Base-by-base conservation (phyloP, 345 rosid genomes). In the Raphanus sativus region DNA sequence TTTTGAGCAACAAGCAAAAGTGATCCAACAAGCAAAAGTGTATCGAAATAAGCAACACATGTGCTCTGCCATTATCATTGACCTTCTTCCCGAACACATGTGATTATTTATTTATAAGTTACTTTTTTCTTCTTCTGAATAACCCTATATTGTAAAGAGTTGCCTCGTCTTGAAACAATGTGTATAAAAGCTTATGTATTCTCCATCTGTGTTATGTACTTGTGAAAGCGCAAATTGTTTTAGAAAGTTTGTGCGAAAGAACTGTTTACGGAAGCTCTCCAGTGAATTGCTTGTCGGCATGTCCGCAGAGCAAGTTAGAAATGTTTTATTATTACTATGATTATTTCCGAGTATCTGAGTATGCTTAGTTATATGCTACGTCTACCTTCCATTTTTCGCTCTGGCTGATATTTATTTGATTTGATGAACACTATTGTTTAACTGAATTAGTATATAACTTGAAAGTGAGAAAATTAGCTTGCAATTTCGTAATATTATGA, bases 51-150 rank as follows among this genome's bases (percentile, higher is more conserved):
- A 74, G 79, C 63, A 74, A 30, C 74, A 75, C 82, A 80, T 75
- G 79, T 80, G 82, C 32, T 80, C 79, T 80, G 78, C 71, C 79
- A 63, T 64, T n/a, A 2, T 42, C 79, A 56, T 75, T 75, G 79
- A 64, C 79, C 82, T 80, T 69, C 65, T 50, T 73, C 62, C 71
- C 36, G 16, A 38, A 54, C 65, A 62, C 82, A 78, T 78, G 82
- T 73, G 82, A 52, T 52, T 16, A 52, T 58, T 12, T 42, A 16
- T 32, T 29, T 10, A 15, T 4, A 8, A 38, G 70, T 54, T 64
- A 42, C 28, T 11, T 45, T 32, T 32, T 60, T 59, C n/a, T 61
- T 59, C n/a, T 50, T 45, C 12, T 36, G 40, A 36, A 2, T 65
- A 16, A 33, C 26, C 67, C 28, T 33, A 16, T 63, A 15, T 4